phyloP scores from a whole-genome alignment of 2,329 filamentous ascomycete species.

The Ophiostoma sp. region DNA sequence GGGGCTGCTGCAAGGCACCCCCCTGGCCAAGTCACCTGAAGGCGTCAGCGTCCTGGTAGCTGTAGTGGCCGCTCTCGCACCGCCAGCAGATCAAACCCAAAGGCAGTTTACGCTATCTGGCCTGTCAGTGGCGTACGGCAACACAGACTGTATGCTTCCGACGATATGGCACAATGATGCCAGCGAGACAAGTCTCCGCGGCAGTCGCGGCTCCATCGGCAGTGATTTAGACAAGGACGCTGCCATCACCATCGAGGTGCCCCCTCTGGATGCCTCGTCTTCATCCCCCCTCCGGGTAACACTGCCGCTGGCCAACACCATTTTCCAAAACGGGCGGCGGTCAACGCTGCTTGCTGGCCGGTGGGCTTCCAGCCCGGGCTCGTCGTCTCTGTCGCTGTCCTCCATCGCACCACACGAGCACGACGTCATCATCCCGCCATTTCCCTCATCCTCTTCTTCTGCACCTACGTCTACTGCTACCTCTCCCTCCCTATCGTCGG shows the following conservation, averaged over 20 bases:
- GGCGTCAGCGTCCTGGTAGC: conserved; percentile 46
- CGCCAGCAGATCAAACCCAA: conserved; percentile 25
- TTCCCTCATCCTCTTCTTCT: no score
- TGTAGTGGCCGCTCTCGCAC: conserved; percentile 51
- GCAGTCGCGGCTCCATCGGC: conserved; percentile 16
- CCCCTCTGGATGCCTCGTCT: conserved; percentile 25
- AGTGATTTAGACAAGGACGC: conserved; percentile 36
- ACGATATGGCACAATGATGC: conserved; percentile 38
- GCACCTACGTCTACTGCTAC: neutral
- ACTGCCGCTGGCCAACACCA: conserved; percentile 68
- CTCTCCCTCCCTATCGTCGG: neutral
- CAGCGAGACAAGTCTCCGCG: neutral
- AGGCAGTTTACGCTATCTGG: conserved; percentile 35
- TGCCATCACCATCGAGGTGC: conserved; percentile 40
- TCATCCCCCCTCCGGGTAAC: conserved; percentile 37
- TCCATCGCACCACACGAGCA: conserved; percentile 17
- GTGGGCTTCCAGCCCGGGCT: conserved; percentile 33
- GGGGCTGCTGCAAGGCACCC: conserved; percentile 30
- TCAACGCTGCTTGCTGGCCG: conserved; percentile 51
- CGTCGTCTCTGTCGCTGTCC: conserved; percentile 23
- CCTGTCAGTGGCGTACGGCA: conserved; percentile 49
- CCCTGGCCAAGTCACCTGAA: conserved; percentile 8
- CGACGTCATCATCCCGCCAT: conserved; percentile 32
- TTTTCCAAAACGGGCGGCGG: conserved; percentile 63
- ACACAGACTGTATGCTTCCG: conserved; percentile 40